A percentile compares a stretch with the other conserved stretches of the same genome.
These are phyloP conservation scores for Solanum corneliomulleri DNA, from an alignment of 257 asterid species.

Conservation along the genomic window DNA sequence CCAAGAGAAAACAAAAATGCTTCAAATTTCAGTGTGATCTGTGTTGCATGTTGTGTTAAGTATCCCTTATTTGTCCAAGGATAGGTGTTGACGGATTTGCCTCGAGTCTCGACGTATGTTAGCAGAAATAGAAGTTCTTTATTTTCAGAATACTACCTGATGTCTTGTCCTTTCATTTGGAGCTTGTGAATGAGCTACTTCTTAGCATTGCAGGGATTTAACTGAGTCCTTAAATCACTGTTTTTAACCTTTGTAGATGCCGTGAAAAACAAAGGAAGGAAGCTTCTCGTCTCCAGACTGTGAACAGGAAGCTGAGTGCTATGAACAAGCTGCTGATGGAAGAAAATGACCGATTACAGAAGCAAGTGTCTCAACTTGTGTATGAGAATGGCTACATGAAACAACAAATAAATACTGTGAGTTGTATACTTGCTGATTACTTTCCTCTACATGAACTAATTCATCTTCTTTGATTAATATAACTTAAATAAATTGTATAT, in stretches of 20 bases:
- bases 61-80: not conserved
- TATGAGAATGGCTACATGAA: conserved; percentile 87
- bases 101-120: not conserved
- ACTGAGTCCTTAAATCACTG: not conserved
- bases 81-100: not conserved
- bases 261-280: conserved; percentile 94
- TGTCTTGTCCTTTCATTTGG: not conserved
- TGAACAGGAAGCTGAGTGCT: conserved; percentile 76
- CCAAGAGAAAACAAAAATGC: not conserved
- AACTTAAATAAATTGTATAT: not conserved
- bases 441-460: not conserved
- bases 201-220: not conserved
- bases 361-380: conserved; percentile 81
- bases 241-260: conserved; percentile 32
- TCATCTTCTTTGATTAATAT: not conserved
- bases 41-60: not conserved
- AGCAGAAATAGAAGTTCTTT: not conserved
- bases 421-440: not conserved
- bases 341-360: conserved; percentile 92
- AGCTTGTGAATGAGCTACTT: not conserved
- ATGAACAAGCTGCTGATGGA: conserved; percentile 94
- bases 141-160: not conserved
- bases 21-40: not conserved
- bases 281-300: conserved; percentile 73
- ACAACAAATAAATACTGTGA: conserved; percentile 63